A percentile compares a stretch with the other conserved stretches of the same genome.
Evolutionary conservation across 306 rosid species (phyloP).

Genomic region (Gleditsia sinensis): DNA sequence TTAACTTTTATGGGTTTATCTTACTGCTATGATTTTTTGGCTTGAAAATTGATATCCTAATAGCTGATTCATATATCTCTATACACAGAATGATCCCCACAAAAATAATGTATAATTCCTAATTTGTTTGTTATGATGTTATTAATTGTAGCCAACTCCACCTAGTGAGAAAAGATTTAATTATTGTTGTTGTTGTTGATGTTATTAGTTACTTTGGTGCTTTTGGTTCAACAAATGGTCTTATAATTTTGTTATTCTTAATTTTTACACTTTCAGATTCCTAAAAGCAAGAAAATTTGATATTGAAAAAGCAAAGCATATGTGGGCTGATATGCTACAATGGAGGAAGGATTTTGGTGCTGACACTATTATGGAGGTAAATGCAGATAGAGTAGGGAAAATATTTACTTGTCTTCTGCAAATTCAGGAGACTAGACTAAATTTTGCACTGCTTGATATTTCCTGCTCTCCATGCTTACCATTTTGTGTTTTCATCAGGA

Average conservation of each 20-base stretch:
- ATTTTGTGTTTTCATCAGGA: constrained; percentile 55
- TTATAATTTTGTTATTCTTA: not conserved
- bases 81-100: too few relatives aligned
- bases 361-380: constrained; percentile 82
- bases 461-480: constrained; percentile 7
- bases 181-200: too few relatives aligned
- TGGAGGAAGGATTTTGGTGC: constrained; percentile 90
- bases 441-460: constrained; percentile 16
- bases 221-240: too few relatives aligned
- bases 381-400: not conserved
- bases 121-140: not conserved
- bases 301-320: constrained; percentile 85
- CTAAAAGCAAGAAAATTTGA: constrained; percentile 96
- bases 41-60: not conserved
- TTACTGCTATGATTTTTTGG: not conserved
- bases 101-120: not conserved
- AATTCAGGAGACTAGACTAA: not conserved
- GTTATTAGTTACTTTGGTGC: not conserved
- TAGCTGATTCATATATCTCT: not conserved
- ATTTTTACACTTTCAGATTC: constrained; percentile 56
- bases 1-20: not conserved
- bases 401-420: constrained; percentile 2
- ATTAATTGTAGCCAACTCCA: too few relatives aligned
- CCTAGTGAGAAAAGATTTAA: too few relatives aligned
- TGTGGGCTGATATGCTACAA: constrained; percentile 96